These are phyloP conservation scores for Olyra latifolia DNA, from an alignment of 176 grass and related monocot genomes.

Conservation along the genomic window DNA sequence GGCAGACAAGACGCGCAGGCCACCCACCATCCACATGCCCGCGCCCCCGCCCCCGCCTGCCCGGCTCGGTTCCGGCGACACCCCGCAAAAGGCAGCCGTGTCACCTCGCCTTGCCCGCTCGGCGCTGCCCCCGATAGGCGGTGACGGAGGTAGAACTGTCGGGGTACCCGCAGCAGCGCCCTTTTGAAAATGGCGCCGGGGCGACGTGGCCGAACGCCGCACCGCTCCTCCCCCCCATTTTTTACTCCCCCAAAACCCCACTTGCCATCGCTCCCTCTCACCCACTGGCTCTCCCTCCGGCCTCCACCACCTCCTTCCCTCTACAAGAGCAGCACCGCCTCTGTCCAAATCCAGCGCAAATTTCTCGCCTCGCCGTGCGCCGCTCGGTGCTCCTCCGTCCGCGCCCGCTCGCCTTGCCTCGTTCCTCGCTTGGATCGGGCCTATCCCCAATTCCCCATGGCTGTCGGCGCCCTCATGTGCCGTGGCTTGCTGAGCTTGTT, in stretches of 20 bases:
- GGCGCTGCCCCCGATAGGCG: conserved; percentile 20
- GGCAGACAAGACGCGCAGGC: neutral
- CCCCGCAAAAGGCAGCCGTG: neutral
- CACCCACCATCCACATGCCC: neutral
- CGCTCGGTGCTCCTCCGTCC: neutral
- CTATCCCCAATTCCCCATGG: neutral
- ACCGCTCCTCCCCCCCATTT: conserved; percentile 43
- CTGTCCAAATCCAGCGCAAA: conserved; percentile 29
- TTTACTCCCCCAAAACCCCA: conserved; percentile 34
- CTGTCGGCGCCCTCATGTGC: neutral
- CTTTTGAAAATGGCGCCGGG: conserved; percentile 37
- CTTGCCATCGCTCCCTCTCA: conserved; percentile 8
- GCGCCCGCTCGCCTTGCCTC: neutral
- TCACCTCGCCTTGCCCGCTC: neutral
- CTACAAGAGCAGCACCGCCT: neutral
- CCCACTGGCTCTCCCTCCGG: too few relatives aligned
- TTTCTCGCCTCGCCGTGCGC: neutral
- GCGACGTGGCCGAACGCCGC: conserved; percentile 46
- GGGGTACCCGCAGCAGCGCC: conserved; percentile 44
- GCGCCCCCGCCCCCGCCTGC: conserved; percentile 28
- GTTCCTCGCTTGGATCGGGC: neutral
- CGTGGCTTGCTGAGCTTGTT: neutral
- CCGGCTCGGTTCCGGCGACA: conserved; percentile 31
- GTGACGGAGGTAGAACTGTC: conserved; percentile 38
- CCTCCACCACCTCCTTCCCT: neutral